Evolutionary conservation across 805 yeast genomes (phyloP).

Genomic region (Barnettozyma pratensis): DNA sequence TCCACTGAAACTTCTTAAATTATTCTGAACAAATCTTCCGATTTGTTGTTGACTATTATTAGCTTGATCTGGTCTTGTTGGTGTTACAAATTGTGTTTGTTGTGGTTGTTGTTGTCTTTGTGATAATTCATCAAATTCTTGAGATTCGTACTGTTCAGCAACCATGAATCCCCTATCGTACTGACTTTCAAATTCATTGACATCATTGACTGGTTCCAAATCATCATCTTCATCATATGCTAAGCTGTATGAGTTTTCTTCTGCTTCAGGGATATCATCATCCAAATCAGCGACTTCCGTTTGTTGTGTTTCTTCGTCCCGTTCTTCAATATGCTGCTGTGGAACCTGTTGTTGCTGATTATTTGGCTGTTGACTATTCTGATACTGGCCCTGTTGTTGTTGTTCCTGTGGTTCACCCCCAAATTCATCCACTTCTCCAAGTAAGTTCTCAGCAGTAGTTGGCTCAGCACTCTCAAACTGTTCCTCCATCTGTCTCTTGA

Average conservation of each 20-base stretch:
- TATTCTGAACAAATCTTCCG: constrained; percentile 4
- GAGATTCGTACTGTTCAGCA: constrained; percentile 21
- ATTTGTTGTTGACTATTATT: not conserved
- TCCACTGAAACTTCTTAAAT: constrained; percentile 5
- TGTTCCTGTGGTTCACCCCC: not conserved
- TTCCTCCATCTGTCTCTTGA: constrained; percentile 25
- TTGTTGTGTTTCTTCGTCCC: constrained; percentile 6
- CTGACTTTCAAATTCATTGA: constrained; percentile 18
- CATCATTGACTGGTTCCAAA: constrained; percentile 17
- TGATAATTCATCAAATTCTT: constrained; percentile 8
- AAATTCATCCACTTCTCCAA: constrained; percentile 24
- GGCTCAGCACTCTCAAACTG: constrained; percentile 16
- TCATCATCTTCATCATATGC: constrained; percentile 30
- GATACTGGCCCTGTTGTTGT: not conserved
- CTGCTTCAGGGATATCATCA: constrained; percentile 40
- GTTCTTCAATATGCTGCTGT: constrained; percentile 4
- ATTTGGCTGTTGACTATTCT: constrained; percentile 4
- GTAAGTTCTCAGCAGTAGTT: constrained; percentile 26
- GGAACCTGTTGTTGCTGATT: constrained; percentile 2
- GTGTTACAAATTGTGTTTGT: constrained; percentile 12
- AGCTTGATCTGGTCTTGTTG: constrained; percentile 6
- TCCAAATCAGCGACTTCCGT: constrained; percentile 30
- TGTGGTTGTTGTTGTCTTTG: not conserved
- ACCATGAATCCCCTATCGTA: constrained; percentile 24
- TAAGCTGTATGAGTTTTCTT: constrained; percentile 31